phyloP scores from a whole-genome alignment of 1,139 yeast species.

The Hansenula sp. region DNA sequence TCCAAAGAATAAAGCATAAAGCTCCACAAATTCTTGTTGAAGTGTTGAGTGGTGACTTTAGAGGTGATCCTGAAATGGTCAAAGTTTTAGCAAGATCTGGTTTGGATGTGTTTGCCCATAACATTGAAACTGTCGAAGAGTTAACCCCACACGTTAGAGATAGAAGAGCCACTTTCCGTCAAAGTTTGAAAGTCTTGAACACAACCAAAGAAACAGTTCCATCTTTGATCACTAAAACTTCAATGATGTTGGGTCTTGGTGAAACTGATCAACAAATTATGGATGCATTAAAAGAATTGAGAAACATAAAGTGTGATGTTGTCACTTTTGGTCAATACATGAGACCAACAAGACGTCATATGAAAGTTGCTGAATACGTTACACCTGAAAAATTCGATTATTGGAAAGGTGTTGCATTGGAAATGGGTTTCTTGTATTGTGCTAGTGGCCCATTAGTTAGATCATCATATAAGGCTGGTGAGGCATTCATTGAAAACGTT shows the following conservation, averaged over 20 bases:
- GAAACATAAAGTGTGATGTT: constrained; percentile 80
- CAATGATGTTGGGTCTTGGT: constrained; percentile 95
- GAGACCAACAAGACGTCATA: constrained; percentile 98
- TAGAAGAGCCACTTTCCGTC: constrained; percentile 93
- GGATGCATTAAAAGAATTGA: constrained; percentile 70
- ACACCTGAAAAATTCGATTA: constrained; percentile 93
- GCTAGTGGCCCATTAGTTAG: constrained; percentile 97
- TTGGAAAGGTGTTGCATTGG: constrained; percentile 83
- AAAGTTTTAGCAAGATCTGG: constrained; percentile 81
- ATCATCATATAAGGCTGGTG: constrained; percentile 97
- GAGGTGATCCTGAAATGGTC: constrained; percentile 84
- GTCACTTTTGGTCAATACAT: constrained; percentile 98
- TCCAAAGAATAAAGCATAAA: constrained; percentile 73
- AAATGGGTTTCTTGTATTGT: constrained; percentile 90
- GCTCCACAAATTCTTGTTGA: constrained; percentile 93
- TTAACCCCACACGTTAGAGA: constrained; percentile 95
- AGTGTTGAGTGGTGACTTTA: constrained; percentile 91
- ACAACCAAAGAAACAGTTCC: constrained; percentile 81
- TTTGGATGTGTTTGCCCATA: constrained; percentile 95
- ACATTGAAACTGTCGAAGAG: constrained; percentile 92
- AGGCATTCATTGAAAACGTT: constrained; percentile 93
- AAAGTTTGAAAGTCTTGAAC: constrained; percentile 71
- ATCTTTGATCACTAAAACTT: constrained; percentile 81
- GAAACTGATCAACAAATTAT: constrained; percentile 88
- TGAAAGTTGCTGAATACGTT: constrained; percentile 95